A percentile compares a stretch with the other conserved stretches of the same genome.
Conservation (phyloP, 2,329 filamentous ascomycete genomes). For the Aspergillus felis region DNA sequence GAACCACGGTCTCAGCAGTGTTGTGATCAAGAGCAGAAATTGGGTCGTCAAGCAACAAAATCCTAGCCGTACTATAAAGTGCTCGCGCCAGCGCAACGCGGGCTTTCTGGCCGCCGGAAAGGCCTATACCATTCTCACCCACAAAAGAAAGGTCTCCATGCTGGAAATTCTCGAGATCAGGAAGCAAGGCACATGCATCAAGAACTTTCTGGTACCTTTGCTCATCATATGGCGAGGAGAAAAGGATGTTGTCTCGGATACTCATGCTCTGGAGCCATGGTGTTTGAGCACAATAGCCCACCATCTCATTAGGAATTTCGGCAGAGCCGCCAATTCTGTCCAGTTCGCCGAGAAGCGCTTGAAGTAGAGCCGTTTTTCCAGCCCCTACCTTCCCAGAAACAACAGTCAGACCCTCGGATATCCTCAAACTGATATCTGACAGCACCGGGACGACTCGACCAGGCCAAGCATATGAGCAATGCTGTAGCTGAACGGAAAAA, state of each 20-base stretch:
- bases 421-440: slow-evolving; percentile 50
- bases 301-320: slow-evolving; percentile 51
- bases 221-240: slow-evolving; percentile 65
- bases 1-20: slow-evolving; percentile 59
- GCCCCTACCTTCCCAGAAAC: slow-evolving; percentile 61
- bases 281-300: slow-evolving; percentile 63
- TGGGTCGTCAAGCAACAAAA: slow-evolving; percentile 58
- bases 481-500: slow-evolving; percentile 43
- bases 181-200: slow-evolving; percentile 58
- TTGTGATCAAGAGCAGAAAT: slow-evolving; percentile 61
- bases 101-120: slow-evolving; percentile 60
- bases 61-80: slow-evolving; percentile 53
- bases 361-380: slow-evolving; percentile 60
- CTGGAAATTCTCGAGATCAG: slow-evolving; percentile 60
- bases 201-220: slow-evolving; percentile 65
- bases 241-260: slow-evolving; percentile 65
- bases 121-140: slow-evolving; percentile 58
- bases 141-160: slow-evolving; percentile 61
- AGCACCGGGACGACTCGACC: slow-evolving; percentile 58
- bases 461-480: slow-evolving; percentile 77
- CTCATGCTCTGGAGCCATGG: slow-evolving; percentile 69
- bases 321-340: slow-evolving; percentile 51
- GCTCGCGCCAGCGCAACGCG: slow-evolving; percentile 59
- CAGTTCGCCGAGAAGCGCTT: slow-evolving; percentile 57
- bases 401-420: slow-evolving; percentile 56